Evolutionary conservation across 1,284 basidiomycete species (phyloP).

Genomic region (Mycena sp.): DNA sequence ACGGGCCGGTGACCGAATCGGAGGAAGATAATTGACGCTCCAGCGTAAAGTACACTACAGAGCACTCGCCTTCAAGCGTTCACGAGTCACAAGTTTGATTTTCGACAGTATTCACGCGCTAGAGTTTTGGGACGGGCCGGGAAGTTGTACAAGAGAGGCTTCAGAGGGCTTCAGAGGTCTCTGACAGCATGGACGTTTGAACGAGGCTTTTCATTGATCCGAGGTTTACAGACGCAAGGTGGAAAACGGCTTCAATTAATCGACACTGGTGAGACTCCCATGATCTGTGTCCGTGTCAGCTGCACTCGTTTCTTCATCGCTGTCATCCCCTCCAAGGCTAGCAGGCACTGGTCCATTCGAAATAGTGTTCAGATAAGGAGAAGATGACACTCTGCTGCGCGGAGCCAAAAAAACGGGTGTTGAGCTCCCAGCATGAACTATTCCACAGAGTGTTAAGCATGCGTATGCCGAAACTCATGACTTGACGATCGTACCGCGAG

Average conservation of each 20-base stretch:
- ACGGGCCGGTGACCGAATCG: no score
- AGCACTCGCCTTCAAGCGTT: not conserved
- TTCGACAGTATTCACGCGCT: no score
- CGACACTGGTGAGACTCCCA: slow-evolving; percentile 68
- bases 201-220: slow-evolving; percentile 11
- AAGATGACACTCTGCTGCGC: slow-evolving; percentile 30
- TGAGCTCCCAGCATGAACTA: slow-evolving; percentile 36
- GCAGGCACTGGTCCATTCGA: slow-evolving; percentile 30
- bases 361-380: slow-evolving; percentile 31
- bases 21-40: no score
- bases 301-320: slow-evolving; percentile 50
- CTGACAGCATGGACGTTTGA: not conserved
- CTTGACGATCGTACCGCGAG: slow-evolving; percentile 28
- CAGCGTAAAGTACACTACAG: no score
- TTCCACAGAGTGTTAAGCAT: slow-evolving; percentile 26
- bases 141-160: no score
- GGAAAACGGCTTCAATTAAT: slow-evolving; percentile 43
- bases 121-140: not conserved
- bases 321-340: slow-evolving; percentile 21
- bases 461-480: slow-evolving; percentile 17
- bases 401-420: slow-evolving; percentile 36
- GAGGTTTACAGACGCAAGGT: not conserved
- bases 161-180: no score
- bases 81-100: not conserved
- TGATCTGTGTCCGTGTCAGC: slow-evolving; percentile 54